Evolutionary conservation across 2,329 filamentous ascomycete genomes (phyloP), one percentile per base, ranked within the genome.

Genomic region (Clarireedia hainanense): DNA sequence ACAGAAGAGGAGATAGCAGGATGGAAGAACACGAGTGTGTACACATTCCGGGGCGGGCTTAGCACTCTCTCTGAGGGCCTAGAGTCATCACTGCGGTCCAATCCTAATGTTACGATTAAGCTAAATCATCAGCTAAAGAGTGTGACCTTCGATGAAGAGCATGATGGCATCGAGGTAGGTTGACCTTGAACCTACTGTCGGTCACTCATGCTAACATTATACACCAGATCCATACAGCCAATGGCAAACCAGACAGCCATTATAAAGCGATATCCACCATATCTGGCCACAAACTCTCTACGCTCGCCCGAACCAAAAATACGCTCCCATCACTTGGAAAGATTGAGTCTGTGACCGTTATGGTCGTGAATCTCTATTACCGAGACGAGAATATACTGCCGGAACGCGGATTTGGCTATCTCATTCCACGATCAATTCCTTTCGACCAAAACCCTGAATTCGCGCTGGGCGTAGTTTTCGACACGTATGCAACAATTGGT

Each of bases 351-450:
- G 87, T 92, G 30, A 91, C 85, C 34, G 91, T 96, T 63, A 91
- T 91, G 84, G 88, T 91, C 2, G 87, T 99, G 59, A 96, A 96
- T 72, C 77, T 99, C 48, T 96, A 86, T 78, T 99, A 86, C 70
- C 75, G 78, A 1, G 76, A 82, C 45, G 77, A 84, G 6, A 67
- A 80, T 56, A 73, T 95, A 37, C 76, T 89, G 49, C 59, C 64
- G 2, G 80, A 81, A 14, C 75, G 83, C 30, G 94, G 91, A 17
- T 95, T 97, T 68, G 94, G 94, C 61, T 97, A 97, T 71, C 81
- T 99, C 5, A 88, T 99, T 57, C 92, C 94, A 1, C 83, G 84
- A 57, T 84, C 84, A 15, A 78, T 89, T 1, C 79, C 85, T 3
- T 76, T 78, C 48, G 81, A 83, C 39, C 78, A 89, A 61, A 95